Conservation (phyloP, 2,329 filamentous ascomycete species). For the Huntiella moniliformis region DNA sequence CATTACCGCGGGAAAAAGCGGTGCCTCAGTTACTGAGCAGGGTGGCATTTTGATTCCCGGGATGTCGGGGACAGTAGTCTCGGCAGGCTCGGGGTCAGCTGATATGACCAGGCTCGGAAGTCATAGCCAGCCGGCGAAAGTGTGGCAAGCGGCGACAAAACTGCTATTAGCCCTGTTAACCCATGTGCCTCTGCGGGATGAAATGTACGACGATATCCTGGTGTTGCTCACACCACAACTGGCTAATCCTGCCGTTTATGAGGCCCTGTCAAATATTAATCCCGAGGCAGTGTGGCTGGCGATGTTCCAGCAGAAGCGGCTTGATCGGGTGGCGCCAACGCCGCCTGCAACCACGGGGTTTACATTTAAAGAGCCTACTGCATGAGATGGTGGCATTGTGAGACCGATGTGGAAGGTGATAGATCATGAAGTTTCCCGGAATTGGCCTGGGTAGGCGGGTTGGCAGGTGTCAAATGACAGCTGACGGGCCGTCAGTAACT, state of each 20-base stretch:
- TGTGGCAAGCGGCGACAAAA: conserved; percentile 43
- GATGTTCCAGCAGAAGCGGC: conserved; percentile 23
- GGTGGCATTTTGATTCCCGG: conserved; percentile 2
- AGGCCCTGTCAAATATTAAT: conserved; percentile 45
- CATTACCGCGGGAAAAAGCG: background rate
- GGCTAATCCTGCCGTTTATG: conserved; percentile 28
- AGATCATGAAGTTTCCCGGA: no score
- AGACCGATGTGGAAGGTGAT: no score
- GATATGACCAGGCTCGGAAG: conserved; percentile 26
- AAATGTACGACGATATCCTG: conserved; percentile 53
- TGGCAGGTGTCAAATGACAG: no score
- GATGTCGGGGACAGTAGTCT: background rate
- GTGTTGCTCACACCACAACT: conserved; percentile 37
- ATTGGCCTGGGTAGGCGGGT: no score
- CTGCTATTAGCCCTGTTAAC: conserved; percentile 42
- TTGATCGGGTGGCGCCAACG: conserved; percentile 13
- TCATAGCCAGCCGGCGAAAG: conserved; percentile 41
- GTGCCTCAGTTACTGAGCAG: no score
- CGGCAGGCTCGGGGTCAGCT: background rate
- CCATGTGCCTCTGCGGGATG: conserved; percentile 45
- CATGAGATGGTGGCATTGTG: no score
- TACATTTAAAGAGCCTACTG: conserved; percentile 17
- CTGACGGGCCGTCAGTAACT: no score
- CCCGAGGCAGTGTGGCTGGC: conserved; percentile 61
- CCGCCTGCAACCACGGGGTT: conserved; percentile 26